Conservation (phyloP, 2,329 filamentous ascomycete species). For the Fusarium sp. region DNA sequence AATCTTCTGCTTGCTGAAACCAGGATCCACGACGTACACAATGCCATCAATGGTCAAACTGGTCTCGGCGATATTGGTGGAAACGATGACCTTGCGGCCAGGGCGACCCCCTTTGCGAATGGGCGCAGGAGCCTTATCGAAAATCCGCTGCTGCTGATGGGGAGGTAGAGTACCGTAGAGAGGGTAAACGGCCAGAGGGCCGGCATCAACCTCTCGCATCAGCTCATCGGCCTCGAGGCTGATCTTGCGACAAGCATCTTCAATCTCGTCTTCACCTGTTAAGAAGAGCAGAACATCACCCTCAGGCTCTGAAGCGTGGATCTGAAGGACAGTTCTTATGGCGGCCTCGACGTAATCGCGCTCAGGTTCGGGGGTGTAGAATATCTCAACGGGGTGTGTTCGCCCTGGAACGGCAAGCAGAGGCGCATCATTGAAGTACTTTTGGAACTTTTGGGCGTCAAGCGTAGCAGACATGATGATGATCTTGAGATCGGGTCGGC, state of each 20-base stretch:
- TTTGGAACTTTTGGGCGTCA: conserved; percentile 97
- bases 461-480: conserved; percentile 99
- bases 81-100: conserved; percentile 93
- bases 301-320: conserved; percentile 91
- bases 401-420: conserved; percentile 93
- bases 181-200: conserved; percentile 89
- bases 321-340: conserved; percentile 93
- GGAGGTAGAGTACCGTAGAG: conserved; percentile 95
- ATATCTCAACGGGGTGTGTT: conserved; percentile 97
- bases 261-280: conserved; percentile 98
- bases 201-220: conserved; percentile 88
- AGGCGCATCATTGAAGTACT: conserved; percentile 95
- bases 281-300: conserved; percentile 95
- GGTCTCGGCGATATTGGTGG: conserved; percentile 98
- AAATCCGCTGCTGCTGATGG: conserved; percentile 93
- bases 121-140: conserved; percentile 84
- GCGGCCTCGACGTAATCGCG: conserved; percentile 97
- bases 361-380: conserved; percentile 96
- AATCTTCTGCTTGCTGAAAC: conserved; percentile 99
- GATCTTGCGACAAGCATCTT: conserved; percentile 95
- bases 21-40: conserved; percentile 98
- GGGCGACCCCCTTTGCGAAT: conserved; percentile 80
- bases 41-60: conserved; percentile 98
- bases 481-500: conserved; percentile 92
- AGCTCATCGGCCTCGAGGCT: conserved; percentile 90